Conservation (phyloP, 352 stramenopile species). For the Phytopythium ostracodes region DNA sequence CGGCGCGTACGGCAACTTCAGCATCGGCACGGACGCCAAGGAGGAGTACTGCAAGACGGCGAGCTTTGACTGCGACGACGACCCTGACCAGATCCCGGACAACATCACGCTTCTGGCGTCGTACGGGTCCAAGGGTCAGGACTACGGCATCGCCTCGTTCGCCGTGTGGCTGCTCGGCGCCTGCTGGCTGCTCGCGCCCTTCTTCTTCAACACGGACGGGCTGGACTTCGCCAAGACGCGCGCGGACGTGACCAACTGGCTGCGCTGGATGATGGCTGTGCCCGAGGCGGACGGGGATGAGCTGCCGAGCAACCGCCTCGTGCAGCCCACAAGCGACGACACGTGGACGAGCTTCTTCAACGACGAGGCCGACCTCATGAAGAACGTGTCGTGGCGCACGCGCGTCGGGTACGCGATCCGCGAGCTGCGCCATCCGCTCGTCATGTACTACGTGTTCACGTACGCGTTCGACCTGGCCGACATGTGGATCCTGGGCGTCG, state of each 20-base stretch:
- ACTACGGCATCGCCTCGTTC: slow-evolving; percentile 87
- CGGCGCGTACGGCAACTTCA: slow-evolving; percentile 72
- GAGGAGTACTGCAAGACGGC: slow-evolving; percentile 55
- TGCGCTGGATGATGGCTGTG: slow-evolving; percentile 76
- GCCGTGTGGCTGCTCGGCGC: slow-evolving; percentile 79
- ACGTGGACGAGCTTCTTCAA: slow-evolving; percentile 78
- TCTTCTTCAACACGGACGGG: slow-evolving; percentile 87
- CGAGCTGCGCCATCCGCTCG: slow-evolving; percentile 70
- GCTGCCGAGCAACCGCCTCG: slow-evolving; percentile 30
- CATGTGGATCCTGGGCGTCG: slow-evolving; percentile 52
- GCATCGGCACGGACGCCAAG: slow-evolving; percentile 52
- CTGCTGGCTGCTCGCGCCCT: slow-evolving; percentile 78
- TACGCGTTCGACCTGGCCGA: slow-evolving; percentile 67
- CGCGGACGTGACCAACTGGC: slow-evolving; percentile 80
- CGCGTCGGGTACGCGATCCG: slow-evolving; percentile 70
- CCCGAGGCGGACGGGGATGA: slow-evolving; percentile 39
- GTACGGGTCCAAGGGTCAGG: slow-evolving; percentile 83
- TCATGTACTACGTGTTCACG: slow-evolving; percentile 84
- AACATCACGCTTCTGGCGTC: slow-evolving; percentile 71
- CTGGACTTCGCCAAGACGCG: slow-evolving; percentile 85
- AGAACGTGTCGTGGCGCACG: slow-evolving; percentile 52
- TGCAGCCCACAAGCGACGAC: slow-evolving; percentile 24
- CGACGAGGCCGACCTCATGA: slow-evolving; percentile 71
- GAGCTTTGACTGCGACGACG: slow-evolving; percentile 41
- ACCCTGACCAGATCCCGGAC: slow-evolving; percentile 48